Conservation (phyloP, 2,329 filamentous ascomycete genomes). For the Colletotrichum tamarilloi region DNA sequence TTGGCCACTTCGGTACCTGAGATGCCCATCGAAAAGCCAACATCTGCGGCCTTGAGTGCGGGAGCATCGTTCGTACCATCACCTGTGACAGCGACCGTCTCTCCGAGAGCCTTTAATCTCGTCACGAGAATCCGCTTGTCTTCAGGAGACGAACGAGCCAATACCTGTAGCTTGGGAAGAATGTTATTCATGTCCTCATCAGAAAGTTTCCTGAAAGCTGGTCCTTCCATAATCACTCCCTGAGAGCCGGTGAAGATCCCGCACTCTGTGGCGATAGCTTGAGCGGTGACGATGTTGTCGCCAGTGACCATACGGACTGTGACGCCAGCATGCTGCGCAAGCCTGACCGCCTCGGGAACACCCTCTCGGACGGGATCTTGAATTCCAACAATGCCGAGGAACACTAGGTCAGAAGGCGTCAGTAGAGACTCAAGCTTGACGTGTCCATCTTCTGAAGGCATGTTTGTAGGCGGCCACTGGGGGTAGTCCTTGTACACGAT, state of each 20-base stretch:
- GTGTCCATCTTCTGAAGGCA: conserved; percentile 70
- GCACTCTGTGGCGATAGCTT: conserved; percentile 55
- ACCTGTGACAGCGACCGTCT: conserved; percentile 74
- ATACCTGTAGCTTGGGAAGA: conserved; percentile 72
- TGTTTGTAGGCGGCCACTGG: conserved; percentile 59
- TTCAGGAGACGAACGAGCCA: conserved; percentile 76
- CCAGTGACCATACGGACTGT: conserved; percentile 73
- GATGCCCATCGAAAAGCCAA: conserved; percentile 77
- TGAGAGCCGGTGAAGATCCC: conserved; percentile 47
- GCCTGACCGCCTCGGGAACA: conserved; percentile 69
- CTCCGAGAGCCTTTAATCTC: conserved; percentile 71
- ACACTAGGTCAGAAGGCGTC: conserved; percentile 44
- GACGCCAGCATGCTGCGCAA: conserved; percentile 73
- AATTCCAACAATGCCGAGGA: conserved; percentile 67
- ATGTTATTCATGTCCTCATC: conserved; percentile 61
- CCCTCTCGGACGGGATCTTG: conserved; percentile 74
- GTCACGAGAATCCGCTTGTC: conserved; percentile 75
- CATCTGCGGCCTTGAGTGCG: conserved; percentile 73
- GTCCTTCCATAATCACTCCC: conserved; percentile 67
- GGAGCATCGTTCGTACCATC: conserved; percentile 76
- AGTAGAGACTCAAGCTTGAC: conserved; percentile 32
- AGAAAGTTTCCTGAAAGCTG: conserved; percentile 65
- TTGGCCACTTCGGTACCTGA: conserved; percentile 73
- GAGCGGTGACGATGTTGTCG: conserved; percentile 55
- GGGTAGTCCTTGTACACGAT: conserved; percentile 48